Evolutionary conservation across 139 green algal species (phyloP).

Genomic region (Closterium sp.): DNA sequence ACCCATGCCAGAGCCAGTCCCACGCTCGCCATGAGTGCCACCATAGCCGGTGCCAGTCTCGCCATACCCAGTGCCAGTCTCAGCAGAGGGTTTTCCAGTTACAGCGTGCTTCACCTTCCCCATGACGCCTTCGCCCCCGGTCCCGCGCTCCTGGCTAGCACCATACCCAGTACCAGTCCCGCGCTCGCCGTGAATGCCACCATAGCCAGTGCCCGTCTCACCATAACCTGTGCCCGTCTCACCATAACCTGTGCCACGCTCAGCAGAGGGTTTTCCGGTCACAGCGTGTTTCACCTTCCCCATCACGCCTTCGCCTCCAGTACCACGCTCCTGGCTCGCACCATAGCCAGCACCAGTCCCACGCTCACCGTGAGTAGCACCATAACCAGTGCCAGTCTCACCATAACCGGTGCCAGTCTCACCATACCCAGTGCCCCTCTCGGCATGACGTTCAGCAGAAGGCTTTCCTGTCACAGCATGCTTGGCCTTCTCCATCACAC

Average conservation of each 20-base stretch:
- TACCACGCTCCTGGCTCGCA: not conserved
- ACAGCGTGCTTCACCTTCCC: not conserved
- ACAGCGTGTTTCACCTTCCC: not conserved
- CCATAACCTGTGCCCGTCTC: not conserved
- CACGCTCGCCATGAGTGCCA: too few relatives aligned
- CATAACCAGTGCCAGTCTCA: not conserved
- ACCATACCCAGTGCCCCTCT: too few relatives aligned
- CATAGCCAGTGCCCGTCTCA: not conserved
- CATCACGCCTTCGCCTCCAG: not conserved
- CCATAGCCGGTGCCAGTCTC: too few relatives aligned
- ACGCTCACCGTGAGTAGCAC: not conserved
- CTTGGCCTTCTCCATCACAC: too few relatives aligned
- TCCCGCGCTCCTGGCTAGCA: not conserved
- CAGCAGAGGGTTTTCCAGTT: not conserved
- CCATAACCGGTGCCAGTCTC: too few relatives aligned
- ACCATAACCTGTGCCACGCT: not conserved
- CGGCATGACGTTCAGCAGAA: too few relatives aligned
- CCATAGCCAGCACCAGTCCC: not conserved
- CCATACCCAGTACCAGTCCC: not conserved
- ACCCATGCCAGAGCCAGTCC: not conserved
- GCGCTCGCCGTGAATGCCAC: too few relatives aligned
- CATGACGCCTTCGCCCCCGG: not conserved
- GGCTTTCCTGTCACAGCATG: constrained; percentile 72
- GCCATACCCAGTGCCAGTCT: too few relatives aligned
- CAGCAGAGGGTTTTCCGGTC: not conserved